phyloP scores from a whole-genome alignment of 345 rosid genomes.

The Boechera divaricarpa region DNA sequence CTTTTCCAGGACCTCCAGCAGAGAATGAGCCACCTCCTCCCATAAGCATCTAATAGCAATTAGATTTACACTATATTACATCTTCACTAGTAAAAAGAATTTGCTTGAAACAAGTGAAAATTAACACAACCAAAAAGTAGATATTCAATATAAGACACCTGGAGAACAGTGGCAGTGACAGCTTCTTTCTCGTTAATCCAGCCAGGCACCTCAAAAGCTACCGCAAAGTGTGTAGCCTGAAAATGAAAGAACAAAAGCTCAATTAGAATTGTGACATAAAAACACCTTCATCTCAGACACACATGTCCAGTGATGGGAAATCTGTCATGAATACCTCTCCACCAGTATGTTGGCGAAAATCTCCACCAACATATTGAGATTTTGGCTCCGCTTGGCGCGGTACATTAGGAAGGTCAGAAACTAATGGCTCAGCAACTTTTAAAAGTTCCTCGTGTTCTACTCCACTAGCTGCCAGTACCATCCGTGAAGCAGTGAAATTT shows the following conservation, averaged over 20 bases:
- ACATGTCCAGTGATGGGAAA: slow-evolving; percentile 29
- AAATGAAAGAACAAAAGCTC: slow-evolving; percentile 4
- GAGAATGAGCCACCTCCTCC: slow-evolving; percentile 99
- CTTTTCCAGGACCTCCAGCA: slow-evolving; percentile 97
- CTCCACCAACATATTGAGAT: slow-evolving; percentile 75
- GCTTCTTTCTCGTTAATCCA: slow-evolving; percentile 78
- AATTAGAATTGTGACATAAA: slow-evolving; percentile 3
- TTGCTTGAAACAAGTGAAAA: slow-evolving; percentile 16
- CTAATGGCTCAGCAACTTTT: slow-evolving; percentile 67
- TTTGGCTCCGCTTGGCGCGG: slow-evolving; percentile 49
- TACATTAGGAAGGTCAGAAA: slow-evolving; percentile 64
- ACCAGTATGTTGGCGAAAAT: slow-evolving; percentile 70
- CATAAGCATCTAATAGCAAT: slow-evolving; percentile 74
- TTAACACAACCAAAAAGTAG: background rate
- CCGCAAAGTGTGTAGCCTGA: slow-evolving; percentile 70
- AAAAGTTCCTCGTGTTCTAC: slow-evolving; percentile 71
- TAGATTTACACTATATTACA: background rate
- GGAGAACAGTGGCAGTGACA: slow-evolving; percentile 66
- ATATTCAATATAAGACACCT: slow-evolving; percentile 51
- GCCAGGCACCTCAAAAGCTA: slow-evolving; percentile 80
- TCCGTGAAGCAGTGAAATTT: slow-evolving; percentile 68
- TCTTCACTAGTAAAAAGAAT: background rate
- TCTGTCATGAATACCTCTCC: slow-evolving; percentile 50
- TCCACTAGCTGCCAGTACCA: slow-evolving; percentile 78
- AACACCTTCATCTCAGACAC: slow-evolving; percentile 9